Percentiles rank a stretch among this genome's conserved stretches.
phyloP scores from a whole-genome alignment of 1,284 basidiomycete genomes.

The Jaminaea rosea region DNA sequence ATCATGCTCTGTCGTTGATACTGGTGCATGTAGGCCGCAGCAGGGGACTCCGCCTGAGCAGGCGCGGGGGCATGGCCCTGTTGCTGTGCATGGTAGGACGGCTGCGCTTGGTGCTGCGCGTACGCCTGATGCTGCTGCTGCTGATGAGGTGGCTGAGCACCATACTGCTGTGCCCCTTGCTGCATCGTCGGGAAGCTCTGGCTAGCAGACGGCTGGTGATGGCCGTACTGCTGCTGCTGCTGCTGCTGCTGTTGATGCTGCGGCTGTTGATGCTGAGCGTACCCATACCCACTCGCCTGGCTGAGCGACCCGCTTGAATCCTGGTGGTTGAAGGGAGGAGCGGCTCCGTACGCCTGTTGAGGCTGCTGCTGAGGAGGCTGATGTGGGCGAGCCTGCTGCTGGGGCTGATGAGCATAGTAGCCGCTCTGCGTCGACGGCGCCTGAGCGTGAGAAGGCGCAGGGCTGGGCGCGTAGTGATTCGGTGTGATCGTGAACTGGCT shows the following conservation, averaged over 20 bases:
- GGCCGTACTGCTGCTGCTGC: conserved; percentile 9
- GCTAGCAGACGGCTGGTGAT: conserved; percentile 5
- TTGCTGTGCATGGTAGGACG: background rate
- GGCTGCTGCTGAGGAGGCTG: conserved; percentile 44
- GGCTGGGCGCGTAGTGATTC: too few species aligned
- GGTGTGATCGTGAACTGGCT: too few species aligned
- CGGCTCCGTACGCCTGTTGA: conserved; percentile 3
- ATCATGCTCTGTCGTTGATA: conserved; percentile 19
- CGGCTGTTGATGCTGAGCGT: conserved; percentile 4
- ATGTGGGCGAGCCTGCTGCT: conserved; percentile 16
- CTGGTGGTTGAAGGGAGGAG: background rate
- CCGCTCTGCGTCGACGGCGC: too few species aligned
- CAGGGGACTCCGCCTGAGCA: conserved; percentile 18
- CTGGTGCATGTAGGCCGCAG: conserved; percentile 44
- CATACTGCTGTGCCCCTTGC: conserved; percentile 19
- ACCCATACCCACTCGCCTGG: background rate
- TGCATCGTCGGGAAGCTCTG: conserved; percentile 27
- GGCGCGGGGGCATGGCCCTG: background rate
- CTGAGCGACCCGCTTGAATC: background rate
- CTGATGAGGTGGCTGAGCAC: conserved; percentile 30
- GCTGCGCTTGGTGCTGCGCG: conserved; percentile 11
- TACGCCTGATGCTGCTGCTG: conserved; percentile 24
- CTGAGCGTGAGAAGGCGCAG: too few species aligned
- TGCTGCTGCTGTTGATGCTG: conserved; percentile 8
- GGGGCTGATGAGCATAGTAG: conserved; percentile 16